Base-by-base conservation (phyloP, 768 basidiomycete species). In the Serendipita sp. region DNA sequence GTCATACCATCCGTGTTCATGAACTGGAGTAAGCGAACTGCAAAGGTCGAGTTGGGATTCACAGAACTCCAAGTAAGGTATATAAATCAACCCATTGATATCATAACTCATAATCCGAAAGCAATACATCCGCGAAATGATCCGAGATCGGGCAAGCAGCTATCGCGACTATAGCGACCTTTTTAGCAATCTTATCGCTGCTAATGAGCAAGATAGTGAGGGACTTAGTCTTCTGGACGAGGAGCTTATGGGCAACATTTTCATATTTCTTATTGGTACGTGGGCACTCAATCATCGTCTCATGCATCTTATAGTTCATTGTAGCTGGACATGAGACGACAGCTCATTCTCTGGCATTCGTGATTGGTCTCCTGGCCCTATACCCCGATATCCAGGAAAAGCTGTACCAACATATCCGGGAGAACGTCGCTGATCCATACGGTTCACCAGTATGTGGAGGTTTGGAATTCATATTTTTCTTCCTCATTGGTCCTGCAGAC, bases 221-320 rank as follows among this genome's bases (percentile, higher is more conserved):
- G 67, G 64, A 13, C 66, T 73, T 61, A 71, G 64, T 62, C 61
- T 80, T 31, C 74, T 74, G 1, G 78, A 81, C 43, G 75, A 70
- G 14, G 79, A 81, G 61, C 63, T 81, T 13, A 66, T 79, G 5
- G 80, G 78, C 3, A 73, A 81, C 64, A 75, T 76, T 28, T 41
- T 66, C 61, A 1, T 41, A 42, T 50, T 28, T 2, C 11, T 43
- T 30, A 3, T 20, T n/a, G 53, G 53, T 58, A 58, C 9, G 14
- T 28, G 26, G 26, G 28, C 48, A 51, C 13, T 20, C 42, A 11
- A 11, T 20, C 42, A 42, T 42, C 20, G 11, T 11, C 42, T 42
- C 13, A 42, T 20, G 42, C 42, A 42, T 51, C 28, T n/a, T n/a
- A n/a, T n/a, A n/a, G n/a, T n/a, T n/a, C n/a, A n/a, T 24, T 33